A percentile compares a stretch with the other conserved stretches of the same genome.
Evolutionary conservation across 768 basidiomycete species (phyloP).

Genomic region (Boletus speciosus): DNA sequence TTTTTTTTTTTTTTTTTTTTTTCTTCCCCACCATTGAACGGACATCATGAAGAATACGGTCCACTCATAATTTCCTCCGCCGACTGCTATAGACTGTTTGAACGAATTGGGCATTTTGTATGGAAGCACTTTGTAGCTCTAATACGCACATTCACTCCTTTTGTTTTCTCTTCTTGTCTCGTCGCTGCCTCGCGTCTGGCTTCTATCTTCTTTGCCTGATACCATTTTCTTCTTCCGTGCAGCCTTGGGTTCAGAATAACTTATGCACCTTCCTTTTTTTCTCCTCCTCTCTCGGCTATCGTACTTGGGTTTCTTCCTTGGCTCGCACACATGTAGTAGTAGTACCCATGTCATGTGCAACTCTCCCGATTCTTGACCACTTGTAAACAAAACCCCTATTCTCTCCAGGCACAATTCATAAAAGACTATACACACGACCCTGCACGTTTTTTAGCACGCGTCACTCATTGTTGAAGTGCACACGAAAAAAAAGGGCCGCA

Average conservation of each 20-base stretch:
- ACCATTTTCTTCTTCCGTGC: constrained; percentile 8
- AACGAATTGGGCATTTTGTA: constrained; percentile 16
- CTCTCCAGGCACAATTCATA: constrained; percentile 2
- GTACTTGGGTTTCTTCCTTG: constrained; percentile 3
- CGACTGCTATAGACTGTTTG: constrained; percentile 22
- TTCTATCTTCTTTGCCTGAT: background rate
- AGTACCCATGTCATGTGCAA: constrained; percentile 26
- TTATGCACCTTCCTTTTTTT: constrained; percentile 18
- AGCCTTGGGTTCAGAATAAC: constrained; percentile 13
- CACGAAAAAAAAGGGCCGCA: background rate
- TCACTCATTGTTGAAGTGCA: background rate
- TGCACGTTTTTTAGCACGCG: background rate
- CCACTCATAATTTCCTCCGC: constrained; percentile 7
- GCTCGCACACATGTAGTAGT: constrained; percentile 23
- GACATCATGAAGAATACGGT: constrained; percentile 5
- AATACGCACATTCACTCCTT: constrained; percentile 24
- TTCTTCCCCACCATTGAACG: background rate
- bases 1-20: background rate
- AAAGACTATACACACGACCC: background rate
- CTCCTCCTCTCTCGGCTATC: background rate
- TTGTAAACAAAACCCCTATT: background rate
- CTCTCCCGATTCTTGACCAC: background rate
- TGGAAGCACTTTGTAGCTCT: constrained; percentile 28
- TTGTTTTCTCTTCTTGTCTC: background rate
- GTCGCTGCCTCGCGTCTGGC: background rate